Conservation (phyloP, 345 rosid species). For the Corchorus capsularis region DNA sequence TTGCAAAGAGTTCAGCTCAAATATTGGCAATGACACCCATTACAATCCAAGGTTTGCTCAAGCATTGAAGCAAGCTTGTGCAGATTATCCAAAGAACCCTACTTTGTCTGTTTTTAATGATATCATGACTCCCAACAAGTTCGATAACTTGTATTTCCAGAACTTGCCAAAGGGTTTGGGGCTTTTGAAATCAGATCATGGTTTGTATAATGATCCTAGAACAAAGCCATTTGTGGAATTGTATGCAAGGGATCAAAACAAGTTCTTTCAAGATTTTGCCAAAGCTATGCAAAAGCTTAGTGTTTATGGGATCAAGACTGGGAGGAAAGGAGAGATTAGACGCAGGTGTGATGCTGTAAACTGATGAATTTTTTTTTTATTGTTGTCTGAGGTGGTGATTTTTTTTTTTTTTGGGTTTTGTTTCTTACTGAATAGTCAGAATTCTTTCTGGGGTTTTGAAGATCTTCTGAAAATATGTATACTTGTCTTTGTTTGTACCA, state of each 20-base stretch:
- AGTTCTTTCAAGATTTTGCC: slow-evolving; percentile 70
- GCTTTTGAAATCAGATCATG: slow-evolving; percentile 77
- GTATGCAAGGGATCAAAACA: slow-evolving; percentile 65
- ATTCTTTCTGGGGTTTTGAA: slow-evolving; percentile 29
- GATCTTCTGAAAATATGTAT: slow-evolving; percentile 30
- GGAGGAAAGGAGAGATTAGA: slow-evolving; percentile 87
- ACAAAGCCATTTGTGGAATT: slow-evolving; percentile 66
- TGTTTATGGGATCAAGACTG: slow-evolving; percentile 67
- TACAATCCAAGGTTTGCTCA: slow-evolving; percentile 74
- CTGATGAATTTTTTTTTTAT: slow-evolving; percentile 26
- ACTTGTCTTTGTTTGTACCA: slow-evolving; percentile 29
- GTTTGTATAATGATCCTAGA: slow-evolving; percentile 49
- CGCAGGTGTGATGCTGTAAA: slow-evolving; percentile 87
- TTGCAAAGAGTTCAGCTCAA: slow-evolving; percentile 67
- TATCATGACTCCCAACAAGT: slow-evolving; percentile 83
- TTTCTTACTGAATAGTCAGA: neutral
- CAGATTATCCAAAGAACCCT: slow-evolving; percentile 56
- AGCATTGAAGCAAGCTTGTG: slow-evolving; percentile 67
- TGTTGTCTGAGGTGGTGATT: neutral
- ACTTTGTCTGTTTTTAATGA: slow-evolving; percentile 87
- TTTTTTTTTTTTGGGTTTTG: neutral
- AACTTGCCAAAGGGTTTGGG: slow-evolving; percentile 83
- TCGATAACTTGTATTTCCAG: slow-evolving; percentile 82
- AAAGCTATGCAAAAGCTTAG: slow-evolving; percentile 86
- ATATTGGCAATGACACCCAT: slow-evolving; percentile 45